phyloP scores from a whole-genome alignment of 441 rosid genomes.

The Adansonia gregorii region DNA sequence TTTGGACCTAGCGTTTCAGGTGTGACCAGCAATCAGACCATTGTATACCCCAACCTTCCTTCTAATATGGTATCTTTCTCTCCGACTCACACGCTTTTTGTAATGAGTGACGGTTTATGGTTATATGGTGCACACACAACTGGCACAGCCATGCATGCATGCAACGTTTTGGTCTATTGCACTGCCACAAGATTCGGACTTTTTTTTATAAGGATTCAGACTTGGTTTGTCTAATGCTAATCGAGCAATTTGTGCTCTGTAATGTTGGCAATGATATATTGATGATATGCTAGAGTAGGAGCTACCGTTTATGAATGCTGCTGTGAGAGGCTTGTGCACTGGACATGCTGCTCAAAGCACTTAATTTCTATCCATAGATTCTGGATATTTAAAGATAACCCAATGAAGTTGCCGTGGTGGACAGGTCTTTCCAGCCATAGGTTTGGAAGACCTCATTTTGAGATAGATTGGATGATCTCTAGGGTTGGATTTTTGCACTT shows the following conservation, averaged over 20 bases:
- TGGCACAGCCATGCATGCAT: neutral
- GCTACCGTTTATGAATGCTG: neutral
- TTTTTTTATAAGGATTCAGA: neutral
- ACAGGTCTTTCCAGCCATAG: constrained; percentile 3
- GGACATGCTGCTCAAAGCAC: neutral
- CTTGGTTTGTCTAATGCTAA: neutral
- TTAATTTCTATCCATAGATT: neutral
- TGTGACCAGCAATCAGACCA: constrained; percentile 59
- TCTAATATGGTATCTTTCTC: constrained; percentile 76
- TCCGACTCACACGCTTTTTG: neutral
- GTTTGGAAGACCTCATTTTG: neutral
- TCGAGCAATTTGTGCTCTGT: neutral
- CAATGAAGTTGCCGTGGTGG: neutral
- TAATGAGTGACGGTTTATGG: neutral
- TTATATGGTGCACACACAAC: neutral
- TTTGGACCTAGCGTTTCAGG: constrained; percentile 71
- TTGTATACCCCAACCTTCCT: constrained; percentile 82
- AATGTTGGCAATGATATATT: neutral
- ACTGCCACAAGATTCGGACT: neutral
- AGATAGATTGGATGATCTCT: neutral
- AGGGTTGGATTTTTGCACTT: constrained; percentile 1
- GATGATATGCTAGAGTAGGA: constrained; percentile 17
- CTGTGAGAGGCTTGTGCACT: neutral
- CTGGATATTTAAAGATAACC: neutral
- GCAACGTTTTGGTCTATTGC: neutral